Conservation (phyloP, 768 basidiomycete genomes). For the Russula olivacea region DNA sequence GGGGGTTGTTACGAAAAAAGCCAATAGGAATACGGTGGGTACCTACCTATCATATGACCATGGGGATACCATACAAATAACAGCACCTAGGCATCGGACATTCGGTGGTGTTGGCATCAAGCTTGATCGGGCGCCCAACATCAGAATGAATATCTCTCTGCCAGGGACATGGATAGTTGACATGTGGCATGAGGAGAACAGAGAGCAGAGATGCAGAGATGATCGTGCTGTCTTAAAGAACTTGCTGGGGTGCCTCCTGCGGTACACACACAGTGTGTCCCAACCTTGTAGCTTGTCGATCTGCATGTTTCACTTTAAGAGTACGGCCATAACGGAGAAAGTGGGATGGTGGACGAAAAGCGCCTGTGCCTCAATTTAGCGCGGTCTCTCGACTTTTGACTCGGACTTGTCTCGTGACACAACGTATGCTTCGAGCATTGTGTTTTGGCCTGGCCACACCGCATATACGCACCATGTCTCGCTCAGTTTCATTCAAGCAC, state of each 20-base stretch:
- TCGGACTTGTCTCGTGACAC: background rate
- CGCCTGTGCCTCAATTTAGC: background rate
- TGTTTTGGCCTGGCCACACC: background rate
- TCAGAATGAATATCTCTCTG: background rate
- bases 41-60: background rate
- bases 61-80: background rate
- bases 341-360: background rate
- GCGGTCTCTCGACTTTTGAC: background rate
- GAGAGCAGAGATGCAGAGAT: background rate
- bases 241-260: too few species aligned
- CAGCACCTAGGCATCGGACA: background rate
- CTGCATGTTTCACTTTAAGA: too few species aligned
- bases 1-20: background rate
- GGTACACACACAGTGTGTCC: too few species aligned
- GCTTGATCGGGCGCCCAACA: background rate
- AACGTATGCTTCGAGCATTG: background rate
- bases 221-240: background rate
- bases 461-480: slow-evolving; percentile 29
- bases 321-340: background rate
- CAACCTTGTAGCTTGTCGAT: too few species aligned
- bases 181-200: background rate
- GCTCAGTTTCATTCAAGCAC: slow-evolving; percentile 8
- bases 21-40: background rate
- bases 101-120: background rate
- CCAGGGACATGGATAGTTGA: background rate